A percentile compares a stretch with the other conserved stretches of the same genome.
Evolutionary conservation across 1,284 basidiomycete genomes (phyloP).

Genomic region (Ganoderma boninense): DNA sequence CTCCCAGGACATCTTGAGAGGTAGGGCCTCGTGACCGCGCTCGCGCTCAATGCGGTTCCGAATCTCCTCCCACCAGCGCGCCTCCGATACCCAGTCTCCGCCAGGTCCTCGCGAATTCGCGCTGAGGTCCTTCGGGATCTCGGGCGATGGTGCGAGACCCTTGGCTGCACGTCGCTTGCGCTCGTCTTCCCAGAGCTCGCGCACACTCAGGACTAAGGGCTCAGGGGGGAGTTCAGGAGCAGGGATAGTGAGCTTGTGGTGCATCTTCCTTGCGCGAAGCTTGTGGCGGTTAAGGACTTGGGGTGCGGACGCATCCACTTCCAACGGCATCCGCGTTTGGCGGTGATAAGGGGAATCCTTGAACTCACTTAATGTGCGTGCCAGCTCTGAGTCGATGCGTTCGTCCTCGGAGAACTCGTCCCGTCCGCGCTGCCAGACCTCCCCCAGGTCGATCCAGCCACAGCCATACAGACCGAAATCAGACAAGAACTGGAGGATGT

Average conservation of each 20-base stretch:
- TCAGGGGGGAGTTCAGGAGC: slow-evolving; percentile 62
- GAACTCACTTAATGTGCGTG: slow-evolving; percentile 37
- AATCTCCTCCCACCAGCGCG: slow-evolving; percentile 75
- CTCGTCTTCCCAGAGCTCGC: slow-evolving; percentile 97
- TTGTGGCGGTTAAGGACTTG: slow-evolving; percentile 87
- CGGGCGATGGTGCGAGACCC: slow-evolving; percentile 75
- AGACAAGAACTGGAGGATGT: slow-evolving; percentile 91
- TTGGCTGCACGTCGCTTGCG: slow-evolving; percentile 70
- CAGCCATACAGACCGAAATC: slow-evolving; percentile 97
- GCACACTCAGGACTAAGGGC: slow-evolving; percentile 87
- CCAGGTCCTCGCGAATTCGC: slow-evolving; percentile 62
- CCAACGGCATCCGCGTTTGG: slow-evolving; percentile 79
- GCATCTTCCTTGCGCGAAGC: slow-evolving; percentile 74
- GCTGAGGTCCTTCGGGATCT: slow-evolving; percentile 71
- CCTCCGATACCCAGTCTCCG: slow-evolving; percentile 75
- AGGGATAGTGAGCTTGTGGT: slow-evolving; percentile 76
- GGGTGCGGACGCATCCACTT: slow-evolving; percentile 84
- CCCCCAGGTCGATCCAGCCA: slow-evolving; percentile 81
- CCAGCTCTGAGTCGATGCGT: slow-evolving; percentile 5
- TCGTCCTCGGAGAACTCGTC: slow-evolving; percentile 34
- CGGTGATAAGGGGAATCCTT: slow-evolving; percentile 63
- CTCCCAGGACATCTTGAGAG: slow-evolving; percentile 53
- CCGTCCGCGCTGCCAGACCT: slow-evolving; percentile 63
- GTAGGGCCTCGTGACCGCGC: slow-evolving; percentile 43
- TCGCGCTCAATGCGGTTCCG: slow-evolving; percentile 59